These are phyloP conservation scores for Phytophthora pini DNA, from an alignment of 352 stramenopile species.

Conservation along the genomic window DNA sequence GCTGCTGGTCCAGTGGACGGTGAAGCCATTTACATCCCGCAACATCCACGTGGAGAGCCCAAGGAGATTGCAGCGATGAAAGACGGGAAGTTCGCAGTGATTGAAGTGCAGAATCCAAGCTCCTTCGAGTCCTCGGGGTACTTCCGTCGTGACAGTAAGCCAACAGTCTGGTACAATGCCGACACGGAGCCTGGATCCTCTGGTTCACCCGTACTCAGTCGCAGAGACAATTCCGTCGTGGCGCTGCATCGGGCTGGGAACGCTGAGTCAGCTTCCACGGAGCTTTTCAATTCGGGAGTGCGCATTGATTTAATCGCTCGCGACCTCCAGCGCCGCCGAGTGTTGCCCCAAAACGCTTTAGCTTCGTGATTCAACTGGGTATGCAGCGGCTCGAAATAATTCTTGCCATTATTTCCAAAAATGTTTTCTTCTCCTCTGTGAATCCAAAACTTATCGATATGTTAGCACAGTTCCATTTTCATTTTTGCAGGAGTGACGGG, in stretches of 20 bases:
- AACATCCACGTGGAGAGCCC: constrained; percentile 65
- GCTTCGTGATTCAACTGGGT: constrained; percentile 6
- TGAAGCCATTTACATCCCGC: constrained; percentile 69
- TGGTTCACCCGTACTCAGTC: constrained; percentile 64
- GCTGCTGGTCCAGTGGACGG: constrained; percentile 46
- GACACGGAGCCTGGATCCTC: constrained; percentile 76
- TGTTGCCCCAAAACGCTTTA: constrained; percentile 31
- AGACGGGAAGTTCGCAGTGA: constrained; percentile 47
- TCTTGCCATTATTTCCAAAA: too few relatives aligned
- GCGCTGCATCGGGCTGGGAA: constrained; percentile 68
- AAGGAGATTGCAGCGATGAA: constrained; percentile 65
- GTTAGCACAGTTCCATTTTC: background rate
- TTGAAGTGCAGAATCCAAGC: constrained; percentile 34
- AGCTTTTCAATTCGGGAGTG: constrained; percentile 35
- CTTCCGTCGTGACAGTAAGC: constrained; percentile 27
- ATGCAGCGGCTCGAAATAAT: background rate
- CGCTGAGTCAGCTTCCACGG: constrained; percentile 36
- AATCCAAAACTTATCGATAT: too few relatives aligned
- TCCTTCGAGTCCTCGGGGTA: constrained; percentile 1
- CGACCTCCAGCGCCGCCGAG: constrained; percentile 34
- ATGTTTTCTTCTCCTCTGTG: too few relatives aligned
- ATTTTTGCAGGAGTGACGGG: constrained; percentile 37
- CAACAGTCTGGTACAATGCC: constrained; percentile 69
- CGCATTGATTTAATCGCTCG: constrained; percentile 40
- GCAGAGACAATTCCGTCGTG: constrained; percentile 67